phyloP scores from a whole-genome alignment of 2,329 filamentous ascomycete species.

The Fulvia fulva region DNA sequence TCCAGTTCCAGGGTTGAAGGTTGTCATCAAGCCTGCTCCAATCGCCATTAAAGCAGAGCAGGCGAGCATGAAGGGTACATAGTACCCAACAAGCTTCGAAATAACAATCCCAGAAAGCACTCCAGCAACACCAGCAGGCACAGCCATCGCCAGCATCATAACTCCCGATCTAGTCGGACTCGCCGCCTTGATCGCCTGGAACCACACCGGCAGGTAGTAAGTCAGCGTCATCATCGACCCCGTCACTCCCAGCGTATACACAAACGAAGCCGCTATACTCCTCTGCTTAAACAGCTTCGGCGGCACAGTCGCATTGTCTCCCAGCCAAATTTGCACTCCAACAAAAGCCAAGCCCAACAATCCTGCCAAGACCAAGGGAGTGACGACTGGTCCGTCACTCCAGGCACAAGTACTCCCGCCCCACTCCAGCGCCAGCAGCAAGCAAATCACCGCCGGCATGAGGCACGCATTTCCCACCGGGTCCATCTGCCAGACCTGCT shows the following conservation, averaged over 20 bases:
- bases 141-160: slow-evolving; percentile 45
- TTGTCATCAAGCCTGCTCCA: slow-evolving; percentile 44
- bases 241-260: not conserved
- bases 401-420: slow-evolving; percentile 43
- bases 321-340: slow-evolving; percentile 41
- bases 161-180: slow-evolving; percentile 46
- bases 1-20: slow-evolving; percentile 38
- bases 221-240: not conserved
- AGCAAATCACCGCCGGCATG: slow-evolving; percentile 35
- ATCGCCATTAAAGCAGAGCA: slow-evolving; percentile 41
- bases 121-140: slow-evolving; percentile 41
- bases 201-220: slow-evolving; percentile 2
- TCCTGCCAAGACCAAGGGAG: slow-evolving; percentile 43
- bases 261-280: slow-evolving; percentile 34
- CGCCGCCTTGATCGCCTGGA: slow-evolving; percentile 39
- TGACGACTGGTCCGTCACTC: slow-evolving; percentile 40
- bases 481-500: not conserved
- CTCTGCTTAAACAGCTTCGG: slow-evolving; percentile 45
- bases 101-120: slow-evolving; percentile 10
- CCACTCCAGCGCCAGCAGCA: slow-evolving; percentile 49
- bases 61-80: slow-evolving; percentile 46
- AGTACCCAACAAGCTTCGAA: slow-evolving; percentile 44
- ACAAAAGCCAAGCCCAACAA: slow-evolving; percentile 42
- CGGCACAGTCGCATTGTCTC: slow-evolving; percentile 43
- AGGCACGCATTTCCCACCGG: slow-evolving; percentile 21